Percentiles rank a stretch among this genome's conserved stretches.
phyloP scores from a whole-genome alignment of 2,329 filamentous ascomycete genomes.

The Juglanconis sp. region DNA sequence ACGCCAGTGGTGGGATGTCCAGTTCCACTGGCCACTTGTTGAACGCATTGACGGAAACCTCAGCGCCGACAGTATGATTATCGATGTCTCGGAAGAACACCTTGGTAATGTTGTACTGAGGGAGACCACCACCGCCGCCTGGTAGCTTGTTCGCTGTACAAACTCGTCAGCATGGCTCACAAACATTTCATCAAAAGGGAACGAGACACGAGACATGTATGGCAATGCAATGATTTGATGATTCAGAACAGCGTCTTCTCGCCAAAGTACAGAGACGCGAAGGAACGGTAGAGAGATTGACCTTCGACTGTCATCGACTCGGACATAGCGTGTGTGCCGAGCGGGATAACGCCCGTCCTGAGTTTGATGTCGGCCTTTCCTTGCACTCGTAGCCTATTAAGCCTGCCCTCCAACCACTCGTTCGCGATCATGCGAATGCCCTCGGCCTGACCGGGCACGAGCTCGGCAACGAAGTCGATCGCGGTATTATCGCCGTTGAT shows the following conservation, averaged over 20 bases:
- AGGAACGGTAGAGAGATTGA: constrained; percentile 67
- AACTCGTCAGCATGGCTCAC: constrained; percentile 33
- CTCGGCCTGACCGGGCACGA: constrained; percentile 73
- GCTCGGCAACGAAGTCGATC: constrained; percentile 74
- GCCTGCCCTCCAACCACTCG: constrained; percentile 79
- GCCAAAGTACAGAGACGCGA: constrained; percentile 59
- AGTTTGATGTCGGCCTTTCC: constrained; percentile 72
- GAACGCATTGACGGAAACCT: constrained; percentile 67
- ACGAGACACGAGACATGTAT: constrained; percentile 6
- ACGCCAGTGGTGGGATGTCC: constrained; percentile 73
- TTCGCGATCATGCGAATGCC: constrained; percentile 78
- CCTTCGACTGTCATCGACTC: constrained; percentile 79
- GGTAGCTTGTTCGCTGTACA: constrained; percentile 52
- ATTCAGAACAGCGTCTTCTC: constrained; percentile 46
- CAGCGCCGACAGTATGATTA: constrained; percentile 70
- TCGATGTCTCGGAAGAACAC: constrained; percentile 75
- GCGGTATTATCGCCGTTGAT: constrained; percentile 76
- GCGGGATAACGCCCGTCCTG: constrained; percentile 73
- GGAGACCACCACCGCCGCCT: constrained; percentile 55
- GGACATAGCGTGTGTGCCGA: constrained; percentile 73
- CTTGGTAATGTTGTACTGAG: constrained; percentile 76
- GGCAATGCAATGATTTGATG: constrained; percentile 15
- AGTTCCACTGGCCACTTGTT: constrained; percentile 80
- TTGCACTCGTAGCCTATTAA: constrained; percentile 67
- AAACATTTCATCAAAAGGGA: constrained; percentile 19